Base-by-base conservation (phyloP, 1,284 basidiomycete genomes). In the Cutaneotrichosporon cavernicola region DNA sequence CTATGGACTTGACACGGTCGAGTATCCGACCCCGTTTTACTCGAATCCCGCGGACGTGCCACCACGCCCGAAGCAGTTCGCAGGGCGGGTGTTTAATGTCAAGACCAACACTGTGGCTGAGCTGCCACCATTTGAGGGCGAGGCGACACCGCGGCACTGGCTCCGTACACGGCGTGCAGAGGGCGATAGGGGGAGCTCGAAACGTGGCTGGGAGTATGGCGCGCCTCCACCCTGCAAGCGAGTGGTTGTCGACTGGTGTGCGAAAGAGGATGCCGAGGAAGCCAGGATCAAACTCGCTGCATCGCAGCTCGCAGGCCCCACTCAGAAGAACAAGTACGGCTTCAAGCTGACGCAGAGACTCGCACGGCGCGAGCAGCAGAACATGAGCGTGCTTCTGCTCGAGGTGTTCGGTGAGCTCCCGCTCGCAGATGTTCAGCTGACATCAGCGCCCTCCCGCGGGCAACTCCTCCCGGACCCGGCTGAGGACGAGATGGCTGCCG, bases 11-110 rank as follows among this genome's bases (percentile, higher is more conserved):
- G 86, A 87, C 2, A 81, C 78, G 40, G 87, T 87, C 68, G 77
- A 90, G 26, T 95, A 97, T 76, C 85, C 83, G 22, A 82, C 86
- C 22, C 91, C 95, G 0, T 89, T 86, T 76, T 98, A 92, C 76
- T 91, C 90, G 4, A 85, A 87, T 61, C 83, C 84, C 11, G 72
- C 73, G 2, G 96, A 98, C 74, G 85, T 89, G 0, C 90, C 92
- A 0, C 83, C 85, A 49, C 81, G 82, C 16, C 82, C 89, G 0
- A 84, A 88, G 71, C 90, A 93, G 76, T 95, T 90, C 73, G 93
- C 88, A 14, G 94, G 93, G 0, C 80, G 91, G 1, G 77, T 86
- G 31, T 96, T 90, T 76, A 82, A 84, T 51, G 81, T 96, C 21
- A 88, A 88, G 51, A 81, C 80, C 2, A 76, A 77, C 38, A 69